Evolutionary conservation across 2,329 filamentous ascomycete species (phyloP).

Genomic region (Microdochium nivale): DNA sequence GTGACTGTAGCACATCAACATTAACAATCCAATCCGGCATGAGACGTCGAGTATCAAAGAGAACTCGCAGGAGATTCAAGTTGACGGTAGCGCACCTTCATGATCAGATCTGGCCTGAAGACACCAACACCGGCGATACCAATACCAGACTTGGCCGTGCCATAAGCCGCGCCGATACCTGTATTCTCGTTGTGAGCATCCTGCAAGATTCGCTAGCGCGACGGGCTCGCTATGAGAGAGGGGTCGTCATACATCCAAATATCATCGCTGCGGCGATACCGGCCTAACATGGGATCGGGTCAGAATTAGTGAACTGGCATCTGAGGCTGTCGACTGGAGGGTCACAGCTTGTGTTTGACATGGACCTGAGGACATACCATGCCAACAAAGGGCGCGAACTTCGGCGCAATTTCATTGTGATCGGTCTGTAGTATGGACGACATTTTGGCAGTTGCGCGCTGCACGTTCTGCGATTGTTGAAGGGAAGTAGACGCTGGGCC

Average conservation of each 20-base stretch:
- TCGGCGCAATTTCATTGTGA: constrained; percentile 57
- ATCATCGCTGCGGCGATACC: constrained; percentile 78
- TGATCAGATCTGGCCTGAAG: constrained; percentile 79
- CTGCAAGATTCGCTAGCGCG: constrained; percentile 10
- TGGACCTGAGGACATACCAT: constrained; percentile 51
- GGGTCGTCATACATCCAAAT: constrained; percentile 60
- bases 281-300: constrained; percentile 38
- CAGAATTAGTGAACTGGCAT: constrained; percentile 7
- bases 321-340: constrained; percentile 5
- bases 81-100: constrained; percentile 57
- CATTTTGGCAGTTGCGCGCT: neutral
- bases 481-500: neutral
- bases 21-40: too few species aligned
- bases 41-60: constrained; percentile 1
- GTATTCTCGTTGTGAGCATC: constrained; percentile 12
- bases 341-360: neutral
- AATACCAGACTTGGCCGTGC: constrained; percentile 81
- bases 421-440: constrained; percentile 19
- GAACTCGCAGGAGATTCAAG: constrained; percentile 1
- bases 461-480: neutral
- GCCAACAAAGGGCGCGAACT: constrained; percentile 82
- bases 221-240: constrained; percentile 5
- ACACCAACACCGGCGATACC: constrained; percentile 80
- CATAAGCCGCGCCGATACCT: constrained; percentile 71
- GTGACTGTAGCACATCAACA: constrained; percentile 41